Percentiles rank a stretch among this genome's conserved stretches.
These are phyloP conservation scores for Nicotiana knightiana DNA, from an alignment of 257 asterid genomes.

Conservation along the genomic window DNA sequence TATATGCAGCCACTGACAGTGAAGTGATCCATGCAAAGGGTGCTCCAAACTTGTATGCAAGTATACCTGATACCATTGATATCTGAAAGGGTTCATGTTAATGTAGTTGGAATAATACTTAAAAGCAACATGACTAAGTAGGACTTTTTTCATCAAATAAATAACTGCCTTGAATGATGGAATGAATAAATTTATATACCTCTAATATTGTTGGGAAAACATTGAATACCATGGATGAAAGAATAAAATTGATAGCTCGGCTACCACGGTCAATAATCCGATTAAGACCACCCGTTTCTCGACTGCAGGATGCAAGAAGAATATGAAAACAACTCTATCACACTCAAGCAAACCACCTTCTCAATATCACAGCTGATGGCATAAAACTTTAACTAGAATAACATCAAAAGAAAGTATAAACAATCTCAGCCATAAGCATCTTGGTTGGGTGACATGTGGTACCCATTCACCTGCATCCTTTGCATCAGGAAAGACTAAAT, in stretches of 20 bases:
- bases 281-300: slow-evolving; percentile 96
- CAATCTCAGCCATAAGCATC: background rate
- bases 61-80: slow-evolving; percentile 94
- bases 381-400: background rate
- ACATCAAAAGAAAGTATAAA: background rate
- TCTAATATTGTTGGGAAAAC: slow-evolving; percentile 89
- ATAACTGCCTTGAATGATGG: background rate
- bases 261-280: slow-evolving; percentile 97
- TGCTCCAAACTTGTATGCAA: slow-evolving; percentile 95
- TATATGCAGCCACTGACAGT: slow-evolving; percentile 75
- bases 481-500: background rate
- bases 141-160: background rate
- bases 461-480: background rate
- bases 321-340: background rate
- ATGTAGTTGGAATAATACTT: slow-evolving; percentile 21
- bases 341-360: slow-evolving; percentile 1
- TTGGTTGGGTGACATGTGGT: background rate
- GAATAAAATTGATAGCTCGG: slow-evolving; percentile 94
- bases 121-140: slow-evolving; percentile 1
- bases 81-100: slow-evolving; percentile 59
- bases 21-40: slow-evolving; percentile 97
- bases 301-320: slow-evolving; percentile 43
- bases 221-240: slow-evolving; percentile 92
- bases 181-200: slow-evolving; percentile 31
- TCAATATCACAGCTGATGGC: background rate